phyloP scores from a whole-genome alignment of 1,284 basidiomycete genomes.

The Mycena citricolor region DNA sequence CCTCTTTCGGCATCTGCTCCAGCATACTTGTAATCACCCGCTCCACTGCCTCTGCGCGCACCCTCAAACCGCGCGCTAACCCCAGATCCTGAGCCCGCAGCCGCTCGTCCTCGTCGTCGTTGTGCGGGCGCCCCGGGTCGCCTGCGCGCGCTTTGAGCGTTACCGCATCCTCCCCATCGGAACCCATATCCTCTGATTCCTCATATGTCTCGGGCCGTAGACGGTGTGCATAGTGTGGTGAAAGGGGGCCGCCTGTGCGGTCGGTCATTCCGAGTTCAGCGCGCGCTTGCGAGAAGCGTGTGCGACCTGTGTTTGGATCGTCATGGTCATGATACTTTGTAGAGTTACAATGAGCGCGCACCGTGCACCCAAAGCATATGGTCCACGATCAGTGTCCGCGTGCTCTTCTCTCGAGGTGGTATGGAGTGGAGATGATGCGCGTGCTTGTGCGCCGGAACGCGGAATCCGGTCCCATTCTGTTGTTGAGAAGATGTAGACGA shows the following conservation, averaged over 20 bases:
- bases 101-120: conserved; percentile 60
- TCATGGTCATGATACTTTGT: not conserved
- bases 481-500: conserved; percentile 11
- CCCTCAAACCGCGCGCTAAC: conserved; percentile 59
- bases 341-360: conserved; percentile 25
- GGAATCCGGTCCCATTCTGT: conserved; percentile 36
- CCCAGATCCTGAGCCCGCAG: conserved; percentile 56
- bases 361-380: conserved; percentile 81
- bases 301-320: conserved; percentile 38
- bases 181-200: conserved; percentile 63
- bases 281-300: conserved; percentile 77
- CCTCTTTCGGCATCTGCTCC: conserved; percentile 70
- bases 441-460: conserved; percentile 66
- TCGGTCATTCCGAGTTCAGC: conserved; percentile 82
- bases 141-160: conserved; percentile 54
- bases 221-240: conserved; percentile 55
- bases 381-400: conserved; percentile 77
- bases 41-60: conserved; percentile 75
- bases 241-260: conserved; percentile 63
- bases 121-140: conserved; percentile 49
- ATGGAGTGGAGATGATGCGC: conserved; percentile 75
- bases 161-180: conserved; percentile 61
- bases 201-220: conserved; percentile 71
- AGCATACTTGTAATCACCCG: conserved; percentile 79
- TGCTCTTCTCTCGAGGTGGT: conserved; percentile 76